Percentiles rank a stretch among this genome's conserved stretches.
Evolutionary conservation across 805 yeast species (phyloP).

Genomic region (Myxozyma geophila): DNA sequence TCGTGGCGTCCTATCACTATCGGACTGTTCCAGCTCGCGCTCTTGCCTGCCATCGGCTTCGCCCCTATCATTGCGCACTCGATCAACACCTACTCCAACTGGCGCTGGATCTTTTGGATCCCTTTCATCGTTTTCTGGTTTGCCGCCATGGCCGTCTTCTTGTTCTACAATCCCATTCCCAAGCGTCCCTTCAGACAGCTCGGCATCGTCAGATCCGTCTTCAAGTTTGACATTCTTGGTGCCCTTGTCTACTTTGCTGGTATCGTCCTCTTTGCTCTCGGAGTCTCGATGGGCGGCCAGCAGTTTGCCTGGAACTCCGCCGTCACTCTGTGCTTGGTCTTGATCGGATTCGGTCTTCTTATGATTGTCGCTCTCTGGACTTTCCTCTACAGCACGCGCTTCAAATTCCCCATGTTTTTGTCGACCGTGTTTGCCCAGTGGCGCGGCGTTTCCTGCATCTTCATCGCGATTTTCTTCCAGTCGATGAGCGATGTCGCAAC

Average conservation of each 20-base stretch:
- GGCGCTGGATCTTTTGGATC: constrained; percentile 14
- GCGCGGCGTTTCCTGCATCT: constrained; percentile 5
- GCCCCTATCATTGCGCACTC: constrained; percentile 3
- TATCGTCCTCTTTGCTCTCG: constrained; percentile 9
- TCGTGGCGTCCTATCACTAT: constrained; percentile 5
- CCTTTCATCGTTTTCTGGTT: constrained; percentile 10
- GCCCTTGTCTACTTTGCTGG: constrained; percentile 4
- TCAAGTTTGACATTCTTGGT: constrained; percentile 10
- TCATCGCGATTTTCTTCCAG: constrained; percentile 7
- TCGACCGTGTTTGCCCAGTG: constrained; percentile 8
- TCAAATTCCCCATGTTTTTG: constrained; percentile 10
- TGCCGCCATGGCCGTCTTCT: neutral
- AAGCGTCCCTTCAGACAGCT: constrained; percentile 14
- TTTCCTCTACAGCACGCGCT: constrained; percentile 5
- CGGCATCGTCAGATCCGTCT: constrained; percentile 6
- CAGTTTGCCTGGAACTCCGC: constrained; percentile 16
- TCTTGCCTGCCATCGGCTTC: constrained; percentile 13
- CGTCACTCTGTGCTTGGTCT: constrained; percentile 9
- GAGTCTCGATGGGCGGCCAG: constrained; percentile 13
- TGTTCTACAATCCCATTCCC: constrained; percentile 15
- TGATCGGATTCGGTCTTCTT: constrained; percentile 8
- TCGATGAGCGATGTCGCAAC: constrained; percentile 12
- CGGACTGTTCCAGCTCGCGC: constrained; percentile 10
- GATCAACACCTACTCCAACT: neutral
- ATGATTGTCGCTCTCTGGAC: constrained; percentile 14